Evolutionary conservation across 176 grass and related monocot species (phyloP).

Genomic region (Echinochloa phyllopogon): DNA sequence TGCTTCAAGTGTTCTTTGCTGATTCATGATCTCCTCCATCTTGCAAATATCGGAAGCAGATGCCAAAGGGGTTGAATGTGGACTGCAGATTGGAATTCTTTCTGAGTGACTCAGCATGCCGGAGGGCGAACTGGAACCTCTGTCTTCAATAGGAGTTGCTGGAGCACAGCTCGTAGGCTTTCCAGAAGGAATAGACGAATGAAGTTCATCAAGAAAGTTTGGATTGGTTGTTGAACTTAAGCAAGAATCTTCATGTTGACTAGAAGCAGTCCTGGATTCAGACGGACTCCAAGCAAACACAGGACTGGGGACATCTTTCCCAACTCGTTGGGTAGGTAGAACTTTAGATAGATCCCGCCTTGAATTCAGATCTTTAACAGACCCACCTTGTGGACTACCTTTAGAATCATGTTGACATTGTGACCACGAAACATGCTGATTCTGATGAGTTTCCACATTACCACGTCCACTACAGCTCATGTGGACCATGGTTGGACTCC

Average conservation of each 20-base stretch:
- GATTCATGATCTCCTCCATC: conserved; percentile 45
- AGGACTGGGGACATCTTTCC: conserved; percentile 51
- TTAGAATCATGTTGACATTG: conserved; percentile 44
- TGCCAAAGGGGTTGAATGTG: conserved; percentile 44
- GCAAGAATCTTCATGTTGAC: conserved; percentile 59
- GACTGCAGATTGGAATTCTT: conserved; percentile 45
- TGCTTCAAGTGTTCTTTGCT: conserved; percentile 41
- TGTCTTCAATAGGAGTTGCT: conserved; percentile 57
- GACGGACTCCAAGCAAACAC: conserved; percentile 53
- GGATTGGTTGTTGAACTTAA: conserved; percentile 53
- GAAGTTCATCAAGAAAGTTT: conserved; percentile 47
- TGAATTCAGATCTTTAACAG: conserved; percentile 47
- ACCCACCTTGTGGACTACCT: conserved; percentile 45
- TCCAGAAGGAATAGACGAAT: conserved; percentile 50
- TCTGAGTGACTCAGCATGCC: conserved; percentile 47
- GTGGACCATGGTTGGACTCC: conserved; percentile 41
- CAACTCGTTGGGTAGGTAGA: conserved; percentile 41
- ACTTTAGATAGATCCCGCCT: conserved; percentile 31
- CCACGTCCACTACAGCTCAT: conserved; percentile 39
- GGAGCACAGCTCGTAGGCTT: conserved; percentile 46
- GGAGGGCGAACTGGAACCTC: conserved; percentile 56
- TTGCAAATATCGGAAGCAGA: conserved; percentile 47
- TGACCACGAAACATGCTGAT: conserved; percentile 38
- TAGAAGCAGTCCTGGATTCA: conserved; percentile 58
- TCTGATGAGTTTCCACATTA: conserved; percentile 43